A percentile compares a stretch with the other conserved stretches of the same genome.
Evolutionary conservation across 2,329 filamentous ascomycete species (phyloP).

Genomic region (Ophioceras dolichostomum): DNA sequence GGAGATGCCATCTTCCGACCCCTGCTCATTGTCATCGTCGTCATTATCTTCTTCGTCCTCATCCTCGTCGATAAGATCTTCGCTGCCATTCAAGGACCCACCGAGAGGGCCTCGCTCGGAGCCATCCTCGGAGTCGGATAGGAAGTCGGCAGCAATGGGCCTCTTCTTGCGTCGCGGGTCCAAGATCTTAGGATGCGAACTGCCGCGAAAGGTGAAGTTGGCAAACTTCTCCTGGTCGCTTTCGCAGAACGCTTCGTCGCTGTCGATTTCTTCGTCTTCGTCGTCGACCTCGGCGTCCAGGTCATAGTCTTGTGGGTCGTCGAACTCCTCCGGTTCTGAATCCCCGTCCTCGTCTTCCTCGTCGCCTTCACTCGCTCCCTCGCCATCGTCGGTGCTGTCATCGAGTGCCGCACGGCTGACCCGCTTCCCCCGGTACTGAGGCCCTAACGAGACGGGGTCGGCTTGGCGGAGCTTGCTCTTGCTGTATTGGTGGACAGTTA

Average conservation of each 20-base stretch:
- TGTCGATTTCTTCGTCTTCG: slow-evolving; percentile 48
- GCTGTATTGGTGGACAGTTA: slow-evolving; percentile 22
- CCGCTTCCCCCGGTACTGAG: slow-evolving; percentile 66
- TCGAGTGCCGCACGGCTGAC: slow-evolving; percentile 60
- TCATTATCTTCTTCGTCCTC: slow-evolving; percentile 17
- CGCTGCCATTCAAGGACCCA: neutral
- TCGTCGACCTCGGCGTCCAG: slow-evolving; percentile 39
- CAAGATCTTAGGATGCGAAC: slow-evolving; percentile 33
- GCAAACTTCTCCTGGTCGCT: slow-evolving; percentile 78
- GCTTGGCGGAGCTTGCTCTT: slow-evolving; percentile 76
- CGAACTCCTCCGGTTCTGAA: slow-evolving; percentile 24
- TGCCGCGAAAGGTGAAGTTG: slow-evolving; percentile 54
- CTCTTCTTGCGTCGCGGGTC: slow-evolving; percentile 23
- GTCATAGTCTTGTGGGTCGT: slow-evolving; percentile 43
- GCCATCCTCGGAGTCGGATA: slow-evolving; percentile 33
- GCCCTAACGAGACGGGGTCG: slow-evolving; percentile 56
- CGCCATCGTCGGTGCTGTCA: slow-evolving; percentile 40
- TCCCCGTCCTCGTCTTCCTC: slow-evolving; percentile 27
- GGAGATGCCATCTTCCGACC: no score
- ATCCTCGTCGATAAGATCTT: slow-evolving; percentile 15
- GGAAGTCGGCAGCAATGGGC: slow-evolving; percentile 44
- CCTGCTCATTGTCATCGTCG: slow-evolving; percentile 13
- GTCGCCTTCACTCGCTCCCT: no score
- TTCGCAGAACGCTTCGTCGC: slow-evolving; percentile 61
- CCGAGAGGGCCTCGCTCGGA: slow-evolving; percentile 14